These are phyloP conservation scores for Magnaporthiopsis poae DNA, from an alignment of 2,329 filamentous ascomycete species.

Conservation along the genomic window DNA sequence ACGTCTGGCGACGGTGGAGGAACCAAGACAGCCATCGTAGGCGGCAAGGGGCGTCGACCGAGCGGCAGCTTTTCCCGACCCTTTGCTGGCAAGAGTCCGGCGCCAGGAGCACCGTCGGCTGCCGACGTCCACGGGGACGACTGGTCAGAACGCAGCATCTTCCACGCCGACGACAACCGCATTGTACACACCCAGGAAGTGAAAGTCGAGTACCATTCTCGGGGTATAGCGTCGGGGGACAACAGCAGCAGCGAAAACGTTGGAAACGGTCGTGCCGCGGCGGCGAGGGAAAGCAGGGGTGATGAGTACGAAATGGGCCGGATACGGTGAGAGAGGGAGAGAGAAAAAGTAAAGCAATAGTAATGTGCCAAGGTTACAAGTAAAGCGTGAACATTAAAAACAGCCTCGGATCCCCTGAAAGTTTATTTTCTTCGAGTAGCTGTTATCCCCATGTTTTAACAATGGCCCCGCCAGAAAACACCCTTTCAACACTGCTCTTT, in stretches of 20 bases:
- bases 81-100: too few species aligned
- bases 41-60: not conserved
- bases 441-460: too few species aligned
- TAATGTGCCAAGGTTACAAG: too few species aligned
- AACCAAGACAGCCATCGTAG: not conserved
- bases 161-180: not conserved
- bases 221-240: not conserved
- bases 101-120: too few species aligned
- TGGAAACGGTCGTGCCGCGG: not conserved
- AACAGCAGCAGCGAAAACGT: not conserved
- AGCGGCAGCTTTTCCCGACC: not conserved
- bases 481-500: too few species aligned
- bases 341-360: too few species aligned
- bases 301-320: constrained; percentile 1
- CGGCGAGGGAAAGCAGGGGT: too few species aligned
- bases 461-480: too few species aligned
- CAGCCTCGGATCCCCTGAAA: too few species aligned
- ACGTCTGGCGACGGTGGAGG: not conserved
- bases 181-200: not conserved
- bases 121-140: constrained; percentile 3
- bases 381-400: too few species aligned
- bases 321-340: not conserved
- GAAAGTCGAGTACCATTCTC: constrained; percentile 1
- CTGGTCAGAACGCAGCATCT: constrained; percentile 2
- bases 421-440: too few species aligned